Evolutionary conservation across 2,329 filamentous ascomycete genomes (phyloP).

Genomic region (Diaporthe velutina): DNA sequence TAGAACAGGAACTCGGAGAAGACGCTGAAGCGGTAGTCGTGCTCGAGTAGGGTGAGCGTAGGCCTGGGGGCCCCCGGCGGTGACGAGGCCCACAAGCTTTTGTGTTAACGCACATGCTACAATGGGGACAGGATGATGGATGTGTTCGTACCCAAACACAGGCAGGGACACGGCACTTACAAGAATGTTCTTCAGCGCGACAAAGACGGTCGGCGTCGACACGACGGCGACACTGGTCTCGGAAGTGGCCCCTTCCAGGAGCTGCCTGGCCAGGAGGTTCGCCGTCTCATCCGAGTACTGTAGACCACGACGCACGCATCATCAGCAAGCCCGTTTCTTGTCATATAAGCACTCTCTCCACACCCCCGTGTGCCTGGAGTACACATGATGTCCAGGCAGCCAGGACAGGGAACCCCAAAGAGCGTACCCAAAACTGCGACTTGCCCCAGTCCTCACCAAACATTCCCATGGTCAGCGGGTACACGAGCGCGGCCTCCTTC

Average conservation of each 20-base stretch:
- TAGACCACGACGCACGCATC: background rate
- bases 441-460: slow-evolving; percentile 88
- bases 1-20: slow-evolving; percentile 82
- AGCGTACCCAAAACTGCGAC: slow-evolving; percentile 83
- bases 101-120: slow-evolving; percentile 18
- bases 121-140: slow-evolving; percentile 7
- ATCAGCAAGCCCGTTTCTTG: background rate
- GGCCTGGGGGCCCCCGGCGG: slow-evolving; percentile 56
- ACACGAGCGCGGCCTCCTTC: slow-evolving; percentile 36
- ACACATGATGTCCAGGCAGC: background rate
- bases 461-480: slow-evolving; percentile 70
- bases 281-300: slow-evolving; percentile 82
- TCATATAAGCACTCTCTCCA: background rate
- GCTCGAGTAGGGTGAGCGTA: slow-evolving; percentile 77
- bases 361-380: background rate
- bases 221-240: slow-evolving; percentile 76
- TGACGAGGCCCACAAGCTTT: slow-evolving; percentile 33
- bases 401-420: too few species aligned
- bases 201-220: slow-evolving; percentile 82
- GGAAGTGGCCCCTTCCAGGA: slow-evolving; percentile 71
- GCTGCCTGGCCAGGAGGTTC: slow-evolving; percentile 69
- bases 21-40: slow-evolving; percentile 79
- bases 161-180: slow-evolving; percentile 53
- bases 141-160: slow-evolving; percentile 11
- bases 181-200: slow-evolving; percentile 79